Base-by-base conservation (phyloP, 1,284 basidiomycete species). In the Singerocomus rubriflavus region DNA sequence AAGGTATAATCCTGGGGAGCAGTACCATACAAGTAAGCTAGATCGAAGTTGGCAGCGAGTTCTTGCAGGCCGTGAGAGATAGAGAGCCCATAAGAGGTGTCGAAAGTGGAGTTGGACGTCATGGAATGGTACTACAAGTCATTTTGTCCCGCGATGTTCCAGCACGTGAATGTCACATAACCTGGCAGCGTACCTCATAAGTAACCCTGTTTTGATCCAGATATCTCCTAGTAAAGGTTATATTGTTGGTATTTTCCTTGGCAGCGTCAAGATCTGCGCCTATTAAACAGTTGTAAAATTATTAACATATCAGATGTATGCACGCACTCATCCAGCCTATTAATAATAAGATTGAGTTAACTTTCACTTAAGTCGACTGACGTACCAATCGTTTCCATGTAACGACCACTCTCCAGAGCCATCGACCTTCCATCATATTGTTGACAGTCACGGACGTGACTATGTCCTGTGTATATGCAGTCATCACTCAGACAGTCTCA, bases 351-450 rank as follows among this genome's bases (percentile, higher is more conserved):
- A 17, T 25, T 5, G 25, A 34, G 10, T 2, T 14, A n/a, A 9
- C n/a, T 12, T 14, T 25, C 6, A 44, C 12, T 16, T 7, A 3
- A 42, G 21, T 9, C 3, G 26, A 32, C 3, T 6, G 12, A 60
- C 73, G 58, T 65, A 74, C 88, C 89, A 50, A 93, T 75, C 6
- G 91, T 93, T 70, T 93, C 91, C 83, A 93, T 87, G 66, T 92
- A 93, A 30, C 89, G 76, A 39, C 91, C 91, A 49, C 88, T 90
- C 58, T 91, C 88, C 33, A 93, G 69, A 1, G 81, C 75, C 75
- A 90, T 85, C 0, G 82, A 79, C 17, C 82, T 78, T 6, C 78
- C 77, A 61, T 86, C 85, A 40, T 51, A 78, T 71, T 67, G 71
- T 74, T 79, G 62, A 66, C 90, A 93, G 64, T 91, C 88, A 47